A percentile compares a stretch with the other conserved stretches of the same genome.
These are phyloP conservation scores for Peronospora destructor DNA, from an alignment of 352 stramenopile genomes.

Conservation along the genomic window DNA sequence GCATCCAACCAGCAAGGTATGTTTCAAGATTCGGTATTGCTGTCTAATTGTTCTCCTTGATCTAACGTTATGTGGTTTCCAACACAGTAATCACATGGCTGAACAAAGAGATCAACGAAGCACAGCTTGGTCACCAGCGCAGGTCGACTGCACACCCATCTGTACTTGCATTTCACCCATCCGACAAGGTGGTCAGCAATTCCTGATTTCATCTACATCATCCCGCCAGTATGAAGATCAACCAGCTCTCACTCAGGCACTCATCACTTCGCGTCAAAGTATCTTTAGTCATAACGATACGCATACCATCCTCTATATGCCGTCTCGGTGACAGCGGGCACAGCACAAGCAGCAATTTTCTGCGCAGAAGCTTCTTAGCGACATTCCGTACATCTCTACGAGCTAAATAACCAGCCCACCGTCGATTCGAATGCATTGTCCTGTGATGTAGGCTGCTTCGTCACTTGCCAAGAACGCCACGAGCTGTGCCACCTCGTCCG, in stretches of 20 bases:
- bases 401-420: conserved; percentile 66
- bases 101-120: conserved; percentile 90
- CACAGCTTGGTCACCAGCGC: conserved; percentile 66
- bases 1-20: conserved; percentile 86
- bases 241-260: conserved; percentile 8
- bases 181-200: conserved; percentile 33
- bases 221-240: not conserved
- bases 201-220: conserved; percentile 1
- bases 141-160: conserved; percentile 56
- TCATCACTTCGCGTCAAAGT: conserved; percentile 13
- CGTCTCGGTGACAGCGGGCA: conserved; percentile 10
- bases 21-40: not conserved
- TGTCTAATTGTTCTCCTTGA: not conserved
- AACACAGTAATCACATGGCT: conserved; percentile 80
- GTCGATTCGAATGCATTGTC: conserved; percentile 75
- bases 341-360: conserved; percentile 9
- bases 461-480: conserved; percentile 75
- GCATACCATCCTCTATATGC: conserved; percentile 7
- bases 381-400: not conserved
- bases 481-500: conserved; percentile 71
- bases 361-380: not conserved
- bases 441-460: conserved; percentile 77
- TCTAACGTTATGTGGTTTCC: not conserved
- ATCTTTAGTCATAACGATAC: conserved; percentile 16
- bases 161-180: conserved; percentile 58